A percentile compares a stretch with the other conserved stretches of the same genome.
These are phyloP conservation scores for Tolypocladium endophyticum DNA, from an alignment of 2,329 filamentous ascomycete species.

Conservation along the genomic window DNA sequence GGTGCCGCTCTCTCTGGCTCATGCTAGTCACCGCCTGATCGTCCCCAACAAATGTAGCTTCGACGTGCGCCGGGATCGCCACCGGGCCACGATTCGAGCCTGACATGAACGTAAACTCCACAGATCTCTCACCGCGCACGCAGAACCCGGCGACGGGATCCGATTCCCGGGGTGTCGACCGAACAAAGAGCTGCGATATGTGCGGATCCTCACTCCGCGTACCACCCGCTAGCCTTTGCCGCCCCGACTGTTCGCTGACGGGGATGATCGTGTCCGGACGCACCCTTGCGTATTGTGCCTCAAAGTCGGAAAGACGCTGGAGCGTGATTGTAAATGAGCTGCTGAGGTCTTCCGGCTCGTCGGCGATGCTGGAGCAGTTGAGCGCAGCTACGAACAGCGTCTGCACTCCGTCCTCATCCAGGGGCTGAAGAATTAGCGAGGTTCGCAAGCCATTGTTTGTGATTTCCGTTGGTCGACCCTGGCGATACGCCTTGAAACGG, in stretches of 20 bases:
- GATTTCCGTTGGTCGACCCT: background rate
- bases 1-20: background rate
- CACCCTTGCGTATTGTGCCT: conserved; percentile 5
- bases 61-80: background rate
- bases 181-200: background rate
- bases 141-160: background rate
- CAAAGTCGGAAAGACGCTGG: conserved; percentile 5
- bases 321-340: conserved; percentile 1
- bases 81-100: background rate
- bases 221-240: background rate
- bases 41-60: background rate
- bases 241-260: background rate
- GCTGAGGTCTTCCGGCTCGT: conserved; percentile 1
- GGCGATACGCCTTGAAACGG: background rate
- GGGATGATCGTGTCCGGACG: background rate
- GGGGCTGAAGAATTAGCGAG: background rate
- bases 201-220: background rate
- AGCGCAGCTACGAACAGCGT: background rate
- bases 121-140: background rate
- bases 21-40: background rate
- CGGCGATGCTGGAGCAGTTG: background rate
- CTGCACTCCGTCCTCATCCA: background rate
- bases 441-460: conserved; percentile 5
- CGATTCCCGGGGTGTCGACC: background rate
- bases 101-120: background rate